Conservation (phyloP, 495 filamentous ascomycete species). For the Aspergillus steynii region DNA sequence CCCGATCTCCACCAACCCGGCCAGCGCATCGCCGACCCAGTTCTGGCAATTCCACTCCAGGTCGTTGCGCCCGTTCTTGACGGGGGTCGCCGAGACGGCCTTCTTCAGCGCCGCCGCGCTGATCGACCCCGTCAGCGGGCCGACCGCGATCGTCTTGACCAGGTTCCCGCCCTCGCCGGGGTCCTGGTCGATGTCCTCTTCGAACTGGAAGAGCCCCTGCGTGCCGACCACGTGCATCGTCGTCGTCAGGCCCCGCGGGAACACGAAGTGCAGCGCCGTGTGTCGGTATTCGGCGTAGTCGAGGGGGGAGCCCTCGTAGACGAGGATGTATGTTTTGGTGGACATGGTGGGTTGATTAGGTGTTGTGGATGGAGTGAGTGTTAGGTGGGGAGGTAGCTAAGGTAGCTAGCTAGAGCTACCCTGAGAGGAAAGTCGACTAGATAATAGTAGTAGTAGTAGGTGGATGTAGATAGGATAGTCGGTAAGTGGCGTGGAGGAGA, state of each 20-base stretch:
- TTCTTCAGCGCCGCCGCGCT: conserved; percentile 21
- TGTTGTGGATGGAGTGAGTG: not conserved
- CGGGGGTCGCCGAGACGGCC: conserved; percentile 21
- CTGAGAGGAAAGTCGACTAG: too few relatives aligned
- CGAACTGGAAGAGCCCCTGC: conserved; percentile 30
- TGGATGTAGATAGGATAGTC: too few relatives aligned
- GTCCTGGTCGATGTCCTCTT: conserved; percentile 34
- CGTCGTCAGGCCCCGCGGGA: conserved; percentile 11
- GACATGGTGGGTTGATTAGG: conserved; percentile 12
- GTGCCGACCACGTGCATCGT: conserved; percentile 30
- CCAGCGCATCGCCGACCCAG: conserved; percentile 34
- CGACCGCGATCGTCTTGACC: conserved; percentile 29
- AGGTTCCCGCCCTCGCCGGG: conserved; percentile 58
- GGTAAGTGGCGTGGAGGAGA: too few relatives aligned
- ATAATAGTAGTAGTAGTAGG: too few relatives aligned
- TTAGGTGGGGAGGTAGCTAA: not conserved
- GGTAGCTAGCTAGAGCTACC: too few relatives aligned
- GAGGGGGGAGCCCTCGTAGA: conserved; percentile 32
- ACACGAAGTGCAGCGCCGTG: conserved; percentile 32
- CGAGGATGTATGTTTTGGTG: conserved; percentile 26
- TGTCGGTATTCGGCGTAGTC: conserved; percentile 36
- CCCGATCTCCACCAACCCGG: conserved; percentile 24
- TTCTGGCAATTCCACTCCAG: conserved; percentile 40
- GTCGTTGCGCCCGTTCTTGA: conserved; percentile 25
- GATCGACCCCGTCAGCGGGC: conserved; percentile 18